Base-by-base conservation (phyloP, 305 asterid species). In the Nicotiana rustica region DNA sequence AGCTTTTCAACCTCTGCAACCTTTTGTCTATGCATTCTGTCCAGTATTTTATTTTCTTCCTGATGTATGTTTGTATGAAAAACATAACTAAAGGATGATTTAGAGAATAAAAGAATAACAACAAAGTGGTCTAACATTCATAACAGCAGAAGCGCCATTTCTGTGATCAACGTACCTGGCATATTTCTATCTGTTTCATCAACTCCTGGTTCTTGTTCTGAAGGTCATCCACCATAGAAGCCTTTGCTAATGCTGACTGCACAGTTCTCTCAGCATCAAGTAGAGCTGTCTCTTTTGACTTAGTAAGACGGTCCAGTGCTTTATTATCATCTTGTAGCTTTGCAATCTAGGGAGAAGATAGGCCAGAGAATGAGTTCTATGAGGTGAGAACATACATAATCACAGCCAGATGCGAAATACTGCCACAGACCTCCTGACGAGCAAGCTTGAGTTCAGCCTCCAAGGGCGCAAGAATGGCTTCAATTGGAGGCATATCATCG, bases 401-500 rank as follows among this genome's bases (percentile, higher is more conserved):
- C 61, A 76, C 77, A 79, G 68, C 67, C 77, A 67, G 77, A 57
- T 79, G 62, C 36, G 4, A 81, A 67, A 83, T 80, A 73, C 67
- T 66, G 67, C 56, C 79, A 82, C 86, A 79, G 77, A 96, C 99
- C 97, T 96, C 99, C 83, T 91, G 98, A 36, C 99, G 91, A 81
- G 98, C 97, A 78, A 96, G 93, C 90, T 95, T 96, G 84, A 93
- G 95, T 80, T 96, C 99, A 83, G 99, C 99, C 88, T 96, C 99
- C 91, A 96, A 84, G 59, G 98, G 99, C 65, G 98, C 98, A 84
- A 96, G 90, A 80, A 96, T 95, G 65, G 99, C 99, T 92, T 96
- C 99, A 88, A 96, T 95, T 21, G 99, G 99, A 84, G 99, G 98
- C 98, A 96, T 96, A 83, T 96, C 99, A 85, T 96, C 99, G 83